A percentile compares a stretch with the other conserved stretches of the same genome.
These are phyloP conservation scores for Blastobotrys terrestris DNA, from an alignment of 805 yeast species.

Conservation along the genomic window DNA sequence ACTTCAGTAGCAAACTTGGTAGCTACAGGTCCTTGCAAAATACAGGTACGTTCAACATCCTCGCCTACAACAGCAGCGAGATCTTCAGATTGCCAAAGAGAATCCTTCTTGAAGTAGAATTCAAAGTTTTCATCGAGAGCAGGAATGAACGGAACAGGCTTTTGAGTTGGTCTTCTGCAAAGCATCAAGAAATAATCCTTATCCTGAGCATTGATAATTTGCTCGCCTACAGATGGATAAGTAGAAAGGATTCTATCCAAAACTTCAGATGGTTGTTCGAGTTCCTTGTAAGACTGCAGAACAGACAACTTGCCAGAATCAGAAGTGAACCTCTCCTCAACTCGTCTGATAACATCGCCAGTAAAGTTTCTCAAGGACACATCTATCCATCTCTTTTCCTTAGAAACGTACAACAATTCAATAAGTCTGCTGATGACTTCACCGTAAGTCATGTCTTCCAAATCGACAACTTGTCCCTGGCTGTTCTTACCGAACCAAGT, in stretches of 20 bases:
- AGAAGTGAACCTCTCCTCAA: conserved; percentile 89
- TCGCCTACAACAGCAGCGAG: conserved; percentile 92
- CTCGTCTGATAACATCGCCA: conserved; percentile 84
- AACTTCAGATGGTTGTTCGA: conserved; percentile 60
- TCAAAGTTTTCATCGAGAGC: conserved; percentile 91
- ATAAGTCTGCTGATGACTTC: conserved; percentile 84
- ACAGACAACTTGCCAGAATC: conserved; percentile 46
- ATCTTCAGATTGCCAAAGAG: conserved; percentile 98
- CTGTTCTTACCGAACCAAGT: conserved; percentile 91
- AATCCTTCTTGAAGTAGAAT: conserved; percentile 95
- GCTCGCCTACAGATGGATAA: conserved; percentile 70
- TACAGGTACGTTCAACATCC: conserved; percentile 99
- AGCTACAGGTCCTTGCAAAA: conserved; percentile 97
- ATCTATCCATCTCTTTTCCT: conserved; percentile 84
- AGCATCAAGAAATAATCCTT: conserved; percentile 83
- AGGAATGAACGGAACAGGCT: conserved; percentile 98
- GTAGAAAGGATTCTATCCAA: conserved; percentile 54
- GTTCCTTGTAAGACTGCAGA: conserved; percentile 64
- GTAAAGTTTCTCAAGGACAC: conserved; percentile 74
- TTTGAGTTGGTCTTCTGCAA: conserved; percentile 79
- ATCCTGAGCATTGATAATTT: conserved; percentile 91
- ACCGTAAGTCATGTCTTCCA: conserved; percentile 92
- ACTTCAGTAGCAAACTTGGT: conserved; percentile 83
- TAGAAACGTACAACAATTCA: conserved; percentile 79
- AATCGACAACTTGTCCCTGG: conserved; percentile 72